Evolutionary conservation across 441 rosid species (phyloP).

Genomic region (Arabidopsis lyrata): DNA sequence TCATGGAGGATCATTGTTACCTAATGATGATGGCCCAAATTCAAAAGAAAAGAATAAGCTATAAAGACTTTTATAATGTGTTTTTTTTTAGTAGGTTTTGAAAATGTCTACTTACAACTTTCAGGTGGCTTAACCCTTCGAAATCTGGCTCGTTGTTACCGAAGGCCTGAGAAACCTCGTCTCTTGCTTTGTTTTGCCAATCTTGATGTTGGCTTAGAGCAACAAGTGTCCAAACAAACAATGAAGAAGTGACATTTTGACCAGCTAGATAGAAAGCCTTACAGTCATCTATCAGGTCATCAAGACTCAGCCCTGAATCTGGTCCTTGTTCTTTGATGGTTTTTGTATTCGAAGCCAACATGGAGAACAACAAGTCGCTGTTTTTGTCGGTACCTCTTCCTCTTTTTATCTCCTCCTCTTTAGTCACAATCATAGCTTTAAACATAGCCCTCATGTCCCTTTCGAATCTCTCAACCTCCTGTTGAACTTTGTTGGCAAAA

Average conservation of each 20-base stretch:
- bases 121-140: conserved; percentile 50
- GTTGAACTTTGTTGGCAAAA: conserved; percentile 50
- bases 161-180: conserved; percentile 45
- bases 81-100: neutral
- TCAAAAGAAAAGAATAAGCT: neutral
- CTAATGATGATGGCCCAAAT: conserved; percentile 19
- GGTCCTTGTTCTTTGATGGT: conserved; percentile 46
- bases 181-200: conserved; percentile 52
- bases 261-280: conserved; percentile 73
- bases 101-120: conserved; percentile 48
- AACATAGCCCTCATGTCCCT: conserved; percentile 45
- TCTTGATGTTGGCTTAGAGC: conserved; percentile 44
- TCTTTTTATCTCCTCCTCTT: conserved; percentile 40
- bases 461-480: conserved; percentile 47
- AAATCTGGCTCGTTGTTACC: conserved; percentile 47
- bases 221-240: conserved; percentile 68
- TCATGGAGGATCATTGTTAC: conserved; percentile 45
- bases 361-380: conserved; percentile 51
- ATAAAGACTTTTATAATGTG: neutral
- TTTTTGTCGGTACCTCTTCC: conserved; percentile 41
- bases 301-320: conserved; percentile 40
- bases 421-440: conserved; percentile 46
- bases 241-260: conserved; percentile 61
- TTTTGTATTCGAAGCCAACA: conserved; percentile 51
- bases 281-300: conserved; percentile 73